Evolutionary conservation across 2,329 filamentous ascomycete species (phyloP).

Genomic region (Harringtonia lauricola): DNA sequence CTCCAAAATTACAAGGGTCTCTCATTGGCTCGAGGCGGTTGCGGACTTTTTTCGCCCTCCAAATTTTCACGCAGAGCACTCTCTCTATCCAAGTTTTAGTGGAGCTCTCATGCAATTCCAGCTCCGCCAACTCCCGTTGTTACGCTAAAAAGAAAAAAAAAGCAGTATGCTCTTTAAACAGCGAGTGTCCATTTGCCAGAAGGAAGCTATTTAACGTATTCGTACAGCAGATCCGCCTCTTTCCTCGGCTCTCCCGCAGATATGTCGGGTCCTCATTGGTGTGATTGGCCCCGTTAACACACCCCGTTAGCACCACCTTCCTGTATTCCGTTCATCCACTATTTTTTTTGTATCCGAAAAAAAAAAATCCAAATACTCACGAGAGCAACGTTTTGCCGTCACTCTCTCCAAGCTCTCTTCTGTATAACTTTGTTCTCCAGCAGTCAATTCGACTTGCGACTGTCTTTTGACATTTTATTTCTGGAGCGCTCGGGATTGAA

Average conservation of each 20-base stretch:
- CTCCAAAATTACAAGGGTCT: not conserved
- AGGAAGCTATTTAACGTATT: too few species aligned
- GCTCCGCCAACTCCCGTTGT: slow-evolving; percentile 1
- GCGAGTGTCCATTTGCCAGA: not conserved
- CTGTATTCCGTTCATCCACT: slow-evolving; percentile 1
- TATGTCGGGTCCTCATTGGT: slow-evolving; percentile 3
- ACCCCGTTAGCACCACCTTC: not conserved
- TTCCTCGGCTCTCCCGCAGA: slow-evolving; percentile 6
- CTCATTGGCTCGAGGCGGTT: slow-evolving; percentile 1
- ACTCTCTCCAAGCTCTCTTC: not conserved
- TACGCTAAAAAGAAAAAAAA: not conserved
- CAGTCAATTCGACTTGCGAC: not conserved
- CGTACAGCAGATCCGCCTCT: slow-evolving; percentile 3
- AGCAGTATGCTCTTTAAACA: not conserved
- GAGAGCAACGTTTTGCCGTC: slow-evolving; percentile 2
- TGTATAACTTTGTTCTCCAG: not conserved
- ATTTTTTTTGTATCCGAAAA: slow-evolving; percentile 5
- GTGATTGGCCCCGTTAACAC: not conserved
- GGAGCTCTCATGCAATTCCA: not conserved
- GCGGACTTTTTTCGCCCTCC: slow-evolving; percentile 5
- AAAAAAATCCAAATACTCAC: slow-evolving; percentile 9
- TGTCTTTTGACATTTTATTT: not conserved
- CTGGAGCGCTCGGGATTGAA: not conserved
- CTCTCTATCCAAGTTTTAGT: not conserved
- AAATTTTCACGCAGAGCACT: not conserved